Conservation (phyloP, 371 early-diverging fungal genomes). For the Synchytrium microbalum region DNA sequence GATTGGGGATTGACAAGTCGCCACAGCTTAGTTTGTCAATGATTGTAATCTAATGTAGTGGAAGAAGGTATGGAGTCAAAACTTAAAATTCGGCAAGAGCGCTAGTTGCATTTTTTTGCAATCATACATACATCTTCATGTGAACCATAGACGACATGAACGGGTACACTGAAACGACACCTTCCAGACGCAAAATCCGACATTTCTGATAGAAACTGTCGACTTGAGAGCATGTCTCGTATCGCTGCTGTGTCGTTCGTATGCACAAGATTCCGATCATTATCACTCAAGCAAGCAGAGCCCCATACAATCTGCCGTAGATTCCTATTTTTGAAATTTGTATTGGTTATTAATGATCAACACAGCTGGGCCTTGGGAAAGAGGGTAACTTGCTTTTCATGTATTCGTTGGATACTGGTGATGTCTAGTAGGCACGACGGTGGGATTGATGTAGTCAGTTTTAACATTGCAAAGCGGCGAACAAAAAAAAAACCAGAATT, state of each 20-base stretch:
- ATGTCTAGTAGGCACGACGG: background rate
- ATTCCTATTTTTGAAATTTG: background rate
- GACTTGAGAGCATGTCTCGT: background rate
- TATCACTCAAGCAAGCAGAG: background rate
- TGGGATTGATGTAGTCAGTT: conserved; percentile 1
- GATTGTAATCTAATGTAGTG: background rate
- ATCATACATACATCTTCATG: background rate
- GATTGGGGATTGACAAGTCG: background rate
- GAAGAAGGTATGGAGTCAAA: background rate
- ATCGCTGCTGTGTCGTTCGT: background rate
- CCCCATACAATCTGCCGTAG: background rate
- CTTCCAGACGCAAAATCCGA: background rate
- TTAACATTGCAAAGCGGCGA: background rate
- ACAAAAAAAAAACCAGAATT: too few relatives aligned
- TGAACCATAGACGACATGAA: background rate
- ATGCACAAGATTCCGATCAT: background rate
- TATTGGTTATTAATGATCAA: too few relatives aligned
- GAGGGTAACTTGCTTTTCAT: background rate
- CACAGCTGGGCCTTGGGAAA: too few relatives aligned
- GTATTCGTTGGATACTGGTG: background rate
- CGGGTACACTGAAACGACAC: background rate
- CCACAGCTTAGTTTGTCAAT: background rate
- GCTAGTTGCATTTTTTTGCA: too few relatives aligned
- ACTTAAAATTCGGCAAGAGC: background rate
- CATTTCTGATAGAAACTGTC: background rate